phyloP scores from a whole-genome alignment of 352 stramenopile species.

The Elongisporangium anandrum region DNA sequence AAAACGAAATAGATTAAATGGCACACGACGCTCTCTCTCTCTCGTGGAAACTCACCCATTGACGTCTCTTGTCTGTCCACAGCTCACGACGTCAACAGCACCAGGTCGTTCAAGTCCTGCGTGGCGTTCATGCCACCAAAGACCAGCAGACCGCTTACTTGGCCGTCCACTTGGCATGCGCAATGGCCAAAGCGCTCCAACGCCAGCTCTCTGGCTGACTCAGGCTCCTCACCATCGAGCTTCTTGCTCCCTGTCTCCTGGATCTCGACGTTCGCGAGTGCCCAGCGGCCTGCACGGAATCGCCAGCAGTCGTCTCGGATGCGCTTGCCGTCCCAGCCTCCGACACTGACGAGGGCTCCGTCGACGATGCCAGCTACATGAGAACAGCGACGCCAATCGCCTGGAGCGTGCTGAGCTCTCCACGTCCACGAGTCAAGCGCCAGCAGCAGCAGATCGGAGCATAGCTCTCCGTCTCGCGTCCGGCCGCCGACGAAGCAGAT shows the following conservation, averaged over 20 bases:
- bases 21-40: constrained; percentile 1
- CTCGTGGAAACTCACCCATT: constrained; percentile 5
- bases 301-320: constrained; percentile 45
- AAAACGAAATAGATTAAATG: constrained; percentile 42
- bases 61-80: background rate
- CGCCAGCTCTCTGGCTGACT: background rate
- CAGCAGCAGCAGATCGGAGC: constrained; percentile 52
- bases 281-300: constrained; percentile 11
- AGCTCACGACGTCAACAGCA: constrained; percentile 4
- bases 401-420: constrained; percentile 31
- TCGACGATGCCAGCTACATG: constrained; percentile 25
- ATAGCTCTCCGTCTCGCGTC: constrained; percentile 45
- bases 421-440: constrained; percentile 32
- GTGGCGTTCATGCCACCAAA: constrained; percentile 59
- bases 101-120: constrained; percentile 34
- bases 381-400: constrained; percentile 55
- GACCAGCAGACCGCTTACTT: constrained; percentile 21
- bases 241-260: constrained; percentile 19
- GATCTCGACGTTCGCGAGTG: constrained; percentile 13
- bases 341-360: constrained; percentile 37
- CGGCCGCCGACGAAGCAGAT: constrained; percentile 48
- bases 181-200: constrained; percentile 48
- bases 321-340: constrained; percentile 39
- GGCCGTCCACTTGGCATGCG: background rate
- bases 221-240: constrained; percentile 3